Conservation (phyloP, 2,329 filamentous ascomycete genomes). For the Fusarium aywerte region DNA sequence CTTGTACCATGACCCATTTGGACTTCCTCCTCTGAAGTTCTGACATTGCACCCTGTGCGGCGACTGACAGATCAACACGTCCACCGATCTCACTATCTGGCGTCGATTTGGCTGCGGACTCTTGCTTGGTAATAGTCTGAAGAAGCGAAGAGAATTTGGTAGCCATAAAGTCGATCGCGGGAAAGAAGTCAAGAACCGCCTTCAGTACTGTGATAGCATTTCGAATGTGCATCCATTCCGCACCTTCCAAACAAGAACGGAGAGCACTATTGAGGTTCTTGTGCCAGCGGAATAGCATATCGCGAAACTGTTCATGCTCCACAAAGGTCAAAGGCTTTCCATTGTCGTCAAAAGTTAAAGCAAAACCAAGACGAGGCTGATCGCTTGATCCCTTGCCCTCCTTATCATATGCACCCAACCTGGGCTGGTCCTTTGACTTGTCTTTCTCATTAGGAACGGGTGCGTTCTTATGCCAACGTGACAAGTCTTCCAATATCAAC, state of each 20-base stretch:
- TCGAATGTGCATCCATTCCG: conserved; percentile 97
- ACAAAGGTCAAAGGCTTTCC: conserved; percentile 78
- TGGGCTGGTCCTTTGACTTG: conserved; percentile 56
- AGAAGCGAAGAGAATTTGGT: conserved; percentile 71
- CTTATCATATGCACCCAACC: conserved; percentile 83
- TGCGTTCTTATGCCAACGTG: conserved; percentile 84
- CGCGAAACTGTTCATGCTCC: conserved; percentile 86
- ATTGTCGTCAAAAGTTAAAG: conserved; percentile 72
- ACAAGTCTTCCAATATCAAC: conserved; percentile 81
- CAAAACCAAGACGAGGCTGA: conserved; percentile 78
- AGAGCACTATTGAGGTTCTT: conserved; percentile 81
- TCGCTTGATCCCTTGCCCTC: conserved; percentile 70
- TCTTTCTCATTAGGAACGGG: conserved; percentile 57
- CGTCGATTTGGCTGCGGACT: conserved; percentile 61
- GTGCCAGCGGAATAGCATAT: conserved; percentile 91
- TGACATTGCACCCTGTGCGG: conserved; percentile 76
- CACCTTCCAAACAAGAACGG: conserved; percentile 81
- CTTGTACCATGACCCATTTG: conserved; percentile 79
- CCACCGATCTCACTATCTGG: conserved; percentile 64
- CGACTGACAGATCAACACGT: conserved; percentile 79
- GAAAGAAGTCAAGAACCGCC: conserved; percentile 82
- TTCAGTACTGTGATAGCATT: conserved; percentile 94
- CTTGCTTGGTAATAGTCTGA: conserved; percentile 72
- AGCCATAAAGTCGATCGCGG: conserved; percentile 89
- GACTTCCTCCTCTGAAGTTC: conserved; percentile 74